Evolutionary conservation across 768 basidiomycete genomes (phyloP).

Genomic region (Boletus rubropictus): DNA sequence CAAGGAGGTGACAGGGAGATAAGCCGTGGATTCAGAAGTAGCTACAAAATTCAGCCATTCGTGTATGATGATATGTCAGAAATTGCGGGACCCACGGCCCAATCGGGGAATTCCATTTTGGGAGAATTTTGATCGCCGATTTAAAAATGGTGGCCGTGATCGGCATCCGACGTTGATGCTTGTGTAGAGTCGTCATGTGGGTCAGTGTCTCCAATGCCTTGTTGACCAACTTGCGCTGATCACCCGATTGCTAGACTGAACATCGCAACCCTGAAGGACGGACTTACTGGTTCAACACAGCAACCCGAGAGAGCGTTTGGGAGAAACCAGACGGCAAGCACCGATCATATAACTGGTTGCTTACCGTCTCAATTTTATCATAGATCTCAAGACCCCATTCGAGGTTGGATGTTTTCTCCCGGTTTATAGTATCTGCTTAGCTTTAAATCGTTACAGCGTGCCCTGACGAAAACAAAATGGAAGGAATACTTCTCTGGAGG

Average conservation of each 20-base stretch:
- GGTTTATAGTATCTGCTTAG: constrained; percentile 1
- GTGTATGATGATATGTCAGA: background rate
- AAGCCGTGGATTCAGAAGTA: background rate
- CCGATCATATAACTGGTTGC: background rate
- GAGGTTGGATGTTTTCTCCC: constrained; percentile 50
- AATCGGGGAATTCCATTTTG: too few relatives aligned
- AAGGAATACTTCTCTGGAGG: constrained; percentile 94
- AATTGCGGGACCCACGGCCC: too few relatives aligned
- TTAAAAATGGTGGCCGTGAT: constrained; percentile 7
- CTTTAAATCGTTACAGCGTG: constrained; percentile 46
- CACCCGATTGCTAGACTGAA: constrained; percentile 56
- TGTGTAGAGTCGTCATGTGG: constrained; percentile 24
- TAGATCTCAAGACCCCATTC: constrained; percentile 86
- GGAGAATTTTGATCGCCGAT: constrained; percentile 19
- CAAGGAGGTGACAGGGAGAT: background rate
- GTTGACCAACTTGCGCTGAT: background rate
- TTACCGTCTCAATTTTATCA: constrained; percentile 3
- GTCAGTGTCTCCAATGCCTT: constrained; percentile 17
- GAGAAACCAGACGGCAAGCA: constrained; percentile 89
- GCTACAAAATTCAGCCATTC: background rate
- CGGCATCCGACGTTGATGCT: background rate
- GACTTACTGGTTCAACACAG: constrained; percentile 96
- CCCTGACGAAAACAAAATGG: constrained; percentile 88
- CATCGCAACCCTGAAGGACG: constrained; percentile 94
- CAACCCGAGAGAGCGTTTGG: constrained; percentile 89